Percentiles rank a stretch among this genome's conserved stretches.
phyloP scores from a whole-genome alignment of 139 green algal genomes.

The Desmodesmus armatus region DNA sequence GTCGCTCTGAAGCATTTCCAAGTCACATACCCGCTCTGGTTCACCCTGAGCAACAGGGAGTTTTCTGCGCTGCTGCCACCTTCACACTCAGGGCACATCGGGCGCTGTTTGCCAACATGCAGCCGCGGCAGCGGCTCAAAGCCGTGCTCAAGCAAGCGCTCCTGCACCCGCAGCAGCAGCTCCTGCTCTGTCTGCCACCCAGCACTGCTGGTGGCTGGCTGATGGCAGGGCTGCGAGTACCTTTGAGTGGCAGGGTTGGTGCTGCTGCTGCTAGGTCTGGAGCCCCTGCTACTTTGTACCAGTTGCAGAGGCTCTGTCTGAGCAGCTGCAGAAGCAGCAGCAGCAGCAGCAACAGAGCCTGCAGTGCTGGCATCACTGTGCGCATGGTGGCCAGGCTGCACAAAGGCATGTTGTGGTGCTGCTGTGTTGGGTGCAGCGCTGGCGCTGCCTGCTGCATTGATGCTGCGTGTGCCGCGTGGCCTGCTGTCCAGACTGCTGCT shows the following conservation, averaged over 20 bases:
- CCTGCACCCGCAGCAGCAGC: background rate
- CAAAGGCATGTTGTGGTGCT: too few species aligned
- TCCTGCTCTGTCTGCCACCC: background rate
- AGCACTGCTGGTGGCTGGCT: background rate
- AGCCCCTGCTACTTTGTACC: background rate
- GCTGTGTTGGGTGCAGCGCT: background rate
- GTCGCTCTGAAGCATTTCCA: too few species aligned
- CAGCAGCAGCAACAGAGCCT: background rate
- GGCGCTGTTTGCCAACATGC: slow-evolving; percentile 11
- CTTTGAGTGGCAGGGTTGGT: background rate
- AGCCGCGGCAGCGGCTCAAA: background rate
- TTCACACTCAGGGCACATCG: slow-evolving; percentile 9
- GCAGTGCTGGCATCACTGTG: background rate
- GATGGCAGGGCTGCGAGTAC: too few species aligned
- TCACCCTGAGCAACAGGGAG: background rate
- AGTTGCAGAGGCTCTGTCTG: background rate
- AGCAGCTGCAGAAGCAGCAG: background rate
- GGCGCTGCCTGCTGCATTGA: background rate
- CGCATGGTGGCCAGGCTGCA: too few species aligned
- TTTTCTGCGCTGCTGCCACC: slow-evolving; percentile 7
- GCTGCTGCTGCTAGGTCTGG: slow-evolving; percentile 18
- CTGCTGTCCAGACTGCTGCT: slow-evolving; percentile 11
- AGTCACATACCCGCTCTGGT: slow-evolving; percentile 18
- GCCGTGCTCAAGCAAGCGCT: background rate
- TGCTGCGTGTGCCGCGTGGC: too few species aligned